phyloP scores from a whole-genome alignment of 768 basidiomycete genomes.

The Mycena maculata region DNA sequence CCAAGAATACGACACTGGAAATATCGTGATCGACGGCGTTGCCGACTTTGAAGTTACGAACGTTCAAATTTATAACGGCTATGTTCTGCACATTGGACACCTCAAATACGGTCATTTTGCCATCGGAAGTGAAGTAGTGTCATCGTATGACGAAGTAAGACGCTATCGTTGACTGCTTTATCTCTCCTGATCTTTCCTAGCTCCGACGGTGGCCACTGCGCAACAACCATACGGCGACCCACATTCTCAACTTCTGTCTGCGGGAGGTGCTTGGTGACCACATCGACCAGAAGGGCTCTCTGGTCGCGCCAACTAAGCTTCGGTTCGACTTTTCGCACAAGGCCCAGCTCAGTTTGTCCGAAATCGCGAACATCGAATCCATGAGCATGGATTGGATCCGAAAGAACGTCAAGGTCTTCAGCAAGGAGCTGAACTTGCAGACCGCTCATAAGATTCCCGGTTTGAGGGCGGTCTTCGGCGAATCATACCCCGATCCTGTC shows the following conservation, averaged over 20 bases:
- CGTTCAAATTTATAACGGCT: constrained; percentile 95
- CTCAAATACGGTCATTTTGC: constrained; percentile 89
- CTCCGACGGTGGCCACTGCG: constrained; percentile 94
- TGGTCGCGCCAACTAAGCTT: constrained; percentile 94
- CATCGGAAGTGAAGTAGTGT: constrained; percentile 84
- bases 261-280: constrained; percentile 97
- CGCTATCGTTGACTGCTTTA: neutral
- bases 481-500: constrained; percentile 97
- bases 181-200: constrained; percentile 48
- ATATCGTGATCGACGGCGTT: constrained; percentile 90
- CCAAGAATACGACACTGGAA: constrained; percentile 96
- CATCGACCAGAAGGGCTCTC: constrained; percentile 97
- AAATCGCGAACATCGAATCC: constrained; percentile 84
- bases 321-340: constrained; percentile 99
- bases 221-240: constrained; percentile 98
- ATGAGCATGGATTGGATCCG: constrained; percentile 92
- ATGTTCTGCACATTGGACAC: constrained; percentile 91
- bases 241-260: constrained; percentile 94
- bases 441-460: constrained; percentile 91
- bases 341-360: constrained; percentile 78
- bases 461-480: constrained; percentile 95
- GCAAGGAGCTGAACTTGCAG: constrained; percentile 84
- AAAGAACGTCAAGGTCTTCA: constrained; percentile 88
- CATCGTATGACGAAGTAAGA: constrained; percentile 91
- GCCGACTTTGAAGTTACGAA: constrained; percentile 95